Evolutionary conservation across 2,329 filamentous ascomycete genomes (phyloP).

Genomic region (Fusarium phyllophilum): DNA sequence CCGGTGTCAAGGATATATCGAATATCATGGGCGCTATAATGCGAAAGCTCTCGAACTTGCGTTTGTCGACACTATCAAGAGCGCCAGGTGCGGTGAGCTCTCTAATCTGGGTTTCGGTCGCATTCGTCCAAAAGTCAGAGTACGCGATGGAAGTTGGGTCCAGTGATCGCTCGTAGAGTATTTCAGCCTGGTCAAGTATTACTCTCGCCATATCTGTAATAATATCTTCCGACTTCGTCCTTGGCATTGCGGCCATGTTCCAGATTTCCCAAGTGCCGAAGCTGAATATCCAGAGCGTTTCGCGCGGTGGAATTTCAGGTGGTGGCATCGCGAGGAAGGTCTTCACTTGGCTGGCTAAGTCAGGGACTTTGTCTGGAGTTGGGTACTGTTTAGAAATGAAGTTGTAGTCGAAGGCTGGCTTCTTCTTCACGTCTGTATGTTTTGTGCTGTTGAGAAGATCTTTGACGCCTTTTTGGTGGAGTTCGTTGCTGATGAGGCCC

Average conservation of each 20-base stretch:
- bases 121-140: constrained; percentile 54
- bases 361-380: constrained; percentile 50
- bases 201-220: constrained; percentile 52
- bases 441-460: constrained; percentile 51
- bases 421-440: constrained; percentile 45
- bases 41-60: constrained; percentile 56
- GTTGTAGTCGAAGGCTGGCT: constrained; percentile 55
- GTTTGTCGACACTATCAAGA: constrained; percentile 39
- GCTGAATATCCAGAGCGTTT: constrained; percentile 64
- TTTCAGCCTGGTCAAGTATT: constrained; percentile 59
- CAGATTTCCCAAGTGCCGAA: constrained; percentile 67
- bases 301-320: constrained; percentile 49
- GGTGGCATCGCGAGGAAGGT: constrained; percentile 56
- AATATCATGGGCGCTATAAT: constrained; percentile 63
- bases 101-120: constrained; percentile 40
- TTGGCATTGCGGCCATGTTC: constrained; percentile 60
- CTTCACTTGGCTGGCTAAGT: constrained; percentile 57
- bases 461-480: constrained; percentile 58
- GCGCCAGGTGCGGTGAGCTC: constrained; percentile 41
- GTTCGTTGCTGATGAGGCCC: constrained; percentile 61
- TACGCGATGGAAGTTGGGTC: constrained; percentile 56
- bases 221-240: constrained; percentile 49
- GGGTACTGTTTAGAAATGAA: constrained; percentile 58
- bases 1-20: constrained; percentile 65
- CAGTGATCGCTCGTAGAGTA: constrained; percentile 57